These are phyloP conservation scores for Aspergillus wentii DNA, from an alignment of 495 filamentous ascomycete species.

Conservation along the genomic window DNA sequence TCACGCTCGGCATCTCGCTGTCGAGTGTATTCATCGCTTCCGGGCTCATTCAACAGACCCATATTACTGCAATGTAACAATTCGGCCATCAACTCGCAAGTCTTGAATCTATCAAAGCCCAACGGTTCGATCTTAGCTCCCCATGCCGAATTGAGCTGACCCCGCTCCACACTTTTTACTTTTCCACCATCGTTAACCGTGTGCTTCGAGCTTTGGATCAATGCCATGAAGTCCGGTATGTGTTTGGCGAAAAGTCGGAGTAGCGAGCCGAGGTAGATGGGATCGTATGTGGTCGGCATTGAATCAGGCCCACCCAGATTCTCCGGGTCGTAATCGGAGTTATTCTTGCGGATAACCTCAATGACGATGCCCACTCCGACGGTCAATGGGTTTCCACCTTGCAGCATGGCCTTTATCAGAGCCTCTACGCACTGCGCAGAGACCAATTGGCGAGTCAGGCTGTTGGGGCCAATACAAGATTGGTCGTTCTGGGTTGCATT, in stretches of 20 bases:
- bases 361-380: slow-evolving; percentile 97
- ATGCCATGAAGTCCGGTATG: slow-evolving; percentile 92
- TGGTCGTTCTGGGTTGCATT: slow-evolving; percentile 98
- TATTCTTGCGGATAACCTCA: slow-evolving; percentile 98
- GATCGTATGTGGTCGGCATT: slow-evolving; percentile 77
- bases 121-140: slow-evolving; percentile 88
- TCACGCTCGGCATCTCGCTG: slow-evolving; percentile 79
- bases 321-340: slow-evolving; percentile 97
- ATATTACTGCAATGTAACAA: slow-evolving; percentile 98
- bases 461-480: slow-evolving; percentile 95
- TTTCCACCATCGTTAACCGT: slow-evolving; percentile 55
- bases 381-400: slow-evolving; percentile 88
- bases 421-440: slow-evolving; percentile 76
- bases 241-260: slow-evolving; percentile 84
- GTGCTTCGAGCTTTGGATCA: slow-evolving; percentile 67
- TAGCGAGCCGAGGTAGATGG: slow-evolving; percentile 93
- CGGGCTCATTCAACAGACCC: slow-evolving; percentile 89
- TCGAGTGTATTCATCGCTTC: slow-evolving; percentile 82
- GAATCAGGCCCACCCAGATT: slow-evolving; percentile 71
- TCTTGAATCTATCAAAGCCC: slow-evolving; percentile 98
- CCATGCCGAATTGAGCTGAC: slow-evolving; percentile 77
- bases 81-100: slow-evolving; percentile 98
- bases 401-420: slow-evolving; percentile 85
- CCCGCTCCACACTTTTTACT: slow-evolving; percentile 53
- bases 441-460: slow-evolving; percentile 93